A percentile compares a stretch with the other conserved stretches of the same genome.
These are phyloP conservation scores for Paraglomus brasilianum DNA, from an alignment of 192 early-diverging fungal genomes.

Conservation along the genomic window DNA sequence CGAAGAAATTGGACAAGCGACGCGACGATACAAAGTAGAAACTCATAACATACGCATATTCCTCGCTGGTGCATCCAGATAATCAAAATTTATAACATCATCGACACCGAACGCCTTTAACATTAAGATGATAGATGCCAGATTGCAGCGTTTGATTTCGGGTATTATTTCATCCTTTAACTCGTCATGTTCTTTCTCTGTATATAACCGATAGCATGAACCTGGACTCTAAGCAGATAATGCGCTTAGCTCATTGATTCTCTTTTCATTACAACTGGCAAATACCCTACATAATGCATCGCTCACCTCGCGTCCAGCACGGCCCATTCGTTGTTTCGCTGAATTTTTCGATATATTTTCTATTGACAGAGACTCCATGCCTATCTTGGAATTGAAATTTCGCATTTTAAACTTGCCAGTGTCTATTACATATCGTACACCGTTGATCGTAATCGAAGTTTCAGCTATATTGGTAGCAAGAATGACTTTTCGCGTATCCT, in stretches of 20 bases:
- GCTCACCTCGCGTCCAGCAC: slow-evolving; percentile 90
- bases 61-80: slow-evolving; percentile 87
- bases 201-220: slow-evolving; percentile 89
- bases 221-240: slow-evolving; percentile 64
- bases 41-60: slow-evolving; percentile 47
- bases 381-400: slow-evolving; percentile 85
- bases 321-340: slow-evolving; percentile 86
- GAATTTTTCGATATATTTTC: slow-evolving; percentile 90
- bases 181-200: slow-evolving; percentile 72
- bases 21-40: neutral
- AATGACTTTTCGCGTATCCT: slow-evolving; percentile 86
- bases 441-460: slow-evolving; percentile 94
- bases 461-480: slow-evolving; percentile 99
- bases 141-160: slow-evolving; percentile 93
- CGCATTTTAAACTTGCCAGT: slow-evolving; percentile 90
- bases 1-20: no score
- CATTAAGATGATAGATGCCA: slow-evolving; percentile 79
- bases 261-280: neutral
- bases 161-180: slow-evolving; percentile 81
- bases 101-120: slow-evolving; percentile 91
- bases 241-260: slow-evolving; percentile 8
- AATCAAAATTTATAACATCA: slow-evolving; percentile 90
- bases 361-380: slow-evolving; percentile 85
- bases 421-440: slow-evolving; percentile 94
- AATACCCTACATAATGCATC: slow-evolving; percentile 1